Evolutionary conservation across 331 rosid genomes (phyloP).

Genomic region (Rhamnella rubrinervis): DNA sequence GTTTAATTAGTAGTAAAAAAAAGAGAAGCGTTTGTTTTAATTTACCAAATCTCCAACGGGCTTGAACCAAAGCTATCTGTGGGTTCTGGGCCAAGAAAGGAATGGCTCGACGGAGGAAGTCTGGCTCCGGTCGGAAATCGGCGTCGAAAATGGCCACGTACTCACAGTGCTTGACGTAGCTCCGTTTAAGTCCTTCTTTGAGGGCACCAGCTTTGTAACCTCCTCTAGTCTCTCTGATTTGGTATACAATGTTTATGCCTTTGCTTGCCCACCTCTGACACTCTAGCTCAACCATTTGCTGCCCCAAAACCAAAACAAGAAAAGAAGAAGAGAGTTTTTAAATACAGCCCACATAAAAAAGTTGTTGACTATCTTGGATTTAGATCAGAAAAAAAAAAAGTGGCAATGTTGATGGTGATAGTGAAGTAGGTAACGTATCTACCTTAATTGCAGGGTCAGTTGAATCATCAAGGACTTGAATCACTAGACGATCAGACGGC

Average conservation of each 20-base stretch:
- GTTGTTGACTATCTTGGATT: background rate
- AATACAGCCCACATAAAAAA: constrained; percentile 18
- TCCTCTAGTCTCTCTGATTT: constrained; percentile 77
- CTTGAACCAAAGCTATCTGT: constrained; percentile 77
- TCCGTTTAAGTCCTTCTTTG: constrained; percentile 77
- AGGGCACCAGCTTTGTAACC: constrained; percentile 92
- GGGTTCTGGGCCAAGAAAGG: constrained; percentile 77
- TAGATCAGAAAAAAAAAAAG: background rate
- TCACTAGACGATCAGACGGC: constrained; percentile 91
- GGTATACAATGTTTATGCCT: constrained; percentile 73
- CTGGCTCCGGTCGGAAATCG: constrained; percentile 84
- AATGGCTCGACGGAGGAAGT: constrained; percentile 71
- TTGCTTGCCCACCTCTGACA: constrained; percentile 94
- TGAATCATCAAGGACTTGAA: constrained; percentile 90
- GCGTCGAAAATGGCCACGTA: constrained; percentile 84
- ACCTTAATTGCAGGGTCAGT: constrained; percentile 86
- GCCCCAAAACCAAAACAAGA: background rate
- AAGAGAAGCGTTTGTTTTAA: background rate
- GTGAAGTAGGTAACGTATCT: background rate
- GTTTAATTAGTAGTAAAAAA: background rate
- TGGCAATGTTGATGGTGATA: background rate
- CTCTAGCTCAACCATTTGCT: constrained; percentile 90
- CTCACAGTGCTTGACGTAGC: constrained; percentile 81
- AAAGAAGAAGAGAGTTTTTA: too few relatives aligned
- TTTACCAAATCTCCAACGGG: constrained; percentile 95